Conservation (phyloP, 495 filamentous ascomycete genomes). For the Penicillium ochrochloron region DNA sequence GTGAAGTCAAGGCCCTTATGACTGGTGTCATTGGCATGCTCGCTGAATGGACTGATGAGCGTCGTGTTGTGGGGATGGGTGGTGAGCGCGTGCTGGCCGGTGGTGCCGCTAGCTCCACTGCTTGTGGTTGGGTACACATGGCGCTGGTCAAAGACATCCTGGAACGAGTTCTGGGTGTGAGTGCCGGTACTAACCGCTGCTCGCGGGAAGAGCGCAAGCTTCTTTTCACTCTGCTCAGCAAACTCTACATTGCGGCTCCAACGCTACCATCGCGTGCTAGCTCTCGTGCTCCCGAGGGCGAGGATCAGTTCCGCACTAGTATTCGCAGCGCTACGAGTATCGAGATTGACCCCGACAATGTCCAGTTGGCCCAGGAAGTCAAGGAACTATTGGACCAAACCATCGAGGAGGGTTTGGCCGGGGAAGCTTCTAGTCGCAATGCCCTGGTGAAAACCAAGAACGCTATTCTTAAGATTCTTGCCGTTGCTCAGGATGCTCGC, state of each 20-base stretch:
- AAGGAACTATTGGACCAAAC: conserved; percentile 63
- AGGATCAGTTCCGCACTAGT: conserved; percentile 47
- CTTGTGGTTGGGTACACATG: conserved; percentile 59
- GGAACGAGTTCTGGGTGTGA: conserved; percentile 40
- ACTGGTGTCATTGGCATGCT: conserved; percentile 76
- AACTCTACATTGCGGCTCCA: conserved; percentile 75
- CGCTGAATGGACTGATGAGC: conserved; percentile 94
- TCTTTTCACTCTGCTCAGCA: conserved; percentile 75
- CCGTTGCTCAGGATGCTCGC: conserved; percentile 42
- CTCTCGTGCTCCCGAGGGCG: conserved; percentile 46
- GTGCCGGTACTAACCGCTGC: conserved; percentile 41
- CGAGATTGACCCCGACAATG: conserved; percentile 41
- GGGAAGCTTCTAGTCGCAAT: conserved; percentile 73
- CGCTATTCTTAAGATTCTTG: conserved; percentile 52
- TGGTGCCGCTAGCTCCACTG: conserved; percentile 56
- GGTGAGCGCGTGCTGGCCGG: conserved; percentile 56
- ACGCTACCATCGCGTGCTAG: conserved; percentile 40
- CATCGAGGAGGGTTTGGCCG: conserved; percentile 70
- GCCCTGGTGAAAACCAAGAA: conserved; percentile 80
- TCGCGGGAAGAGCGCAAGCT: conserved; percentile 85
- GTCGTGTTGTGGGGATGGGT: conserved; percentile 77
- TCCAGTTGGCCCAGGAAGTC: conserved; percentile 45
- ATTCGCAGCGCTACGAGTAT: conserved; percentile 43
- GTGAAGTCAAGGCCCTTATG: conserved; percentile 81
- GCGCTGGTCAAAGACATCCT: conserved; percentile 43